Evolutionary conservation across 257 asterid genomes (phyloP).

Genomic region (Plantago ovata): DNA sequence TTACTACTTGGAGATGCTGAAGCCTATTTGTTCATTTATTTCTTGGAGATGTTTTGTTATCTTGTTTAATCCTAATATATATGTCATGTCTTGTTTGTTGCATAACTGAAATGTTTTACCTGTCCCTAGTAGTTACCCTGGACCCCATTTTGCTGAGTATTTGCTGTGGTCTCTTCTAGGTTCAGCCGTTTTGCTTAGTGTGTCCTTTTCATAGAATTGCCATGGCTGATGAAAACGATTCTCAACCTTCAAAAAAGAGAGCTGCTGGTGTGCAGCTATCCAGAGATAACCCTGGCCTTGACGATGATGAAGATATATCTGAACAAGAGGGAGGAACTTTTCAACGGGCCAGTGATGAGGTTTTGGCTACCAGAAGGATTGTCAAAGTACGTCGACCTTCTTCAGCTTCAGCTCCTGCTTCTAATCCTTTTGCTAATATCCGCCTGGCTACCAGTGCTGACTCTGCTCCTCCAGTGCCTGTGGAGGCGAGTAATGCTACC

Average conservation of each 20-base stretch:
- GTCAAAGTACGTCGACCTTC: conserved; percentile 75
- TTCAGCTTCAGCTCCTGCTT: conserved; percentile 36
- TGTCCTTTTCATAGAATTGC: too few species aligned
- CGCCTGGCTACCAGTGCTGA: conserved; percentile 40
- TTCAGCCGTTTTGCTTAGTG: too few species aligned
- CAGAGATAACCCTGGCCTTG: conserved; percentile 86
- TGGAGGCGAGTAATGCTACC: conserved; percentile 23
- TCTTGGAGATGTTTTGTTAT: too few species aligned
- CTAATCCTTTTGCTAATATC: conserved; percentile 74
- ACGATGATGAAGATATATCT: conserved; percentile 56
- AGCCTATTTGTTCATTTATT: too few species aligned
- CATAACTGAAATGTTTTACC: too few species aligned
- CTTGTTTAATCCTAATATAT: too few species aligned
- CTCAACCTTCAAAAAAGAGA: conserved; percentile 80
- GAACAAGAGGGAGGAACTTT: conserved; percentile 73
- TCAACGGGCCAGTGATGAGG: conserved; percentile 82
- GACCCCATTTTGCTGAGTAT: too few species aligned
- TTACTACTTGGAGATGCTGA: too few species aligned
- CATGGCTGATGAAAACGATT: conserved; percentile 57
- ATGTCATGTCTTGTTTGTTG: too few species aligned
- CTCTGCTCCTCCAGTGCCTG: conserved; percentile 8
- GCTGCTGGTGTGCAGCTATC: conserved; percentile 75
- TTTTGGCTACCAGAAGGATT: conserved; percentile 75
- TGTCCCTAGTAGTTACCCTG: too few species aligned
- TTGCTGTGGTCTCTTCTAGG: conserved; percentile 19